phyloP scores from a whole-genome alignment of 2,329 filamentous ascomycete genomes.

The Thelonectria olida region DNA sequence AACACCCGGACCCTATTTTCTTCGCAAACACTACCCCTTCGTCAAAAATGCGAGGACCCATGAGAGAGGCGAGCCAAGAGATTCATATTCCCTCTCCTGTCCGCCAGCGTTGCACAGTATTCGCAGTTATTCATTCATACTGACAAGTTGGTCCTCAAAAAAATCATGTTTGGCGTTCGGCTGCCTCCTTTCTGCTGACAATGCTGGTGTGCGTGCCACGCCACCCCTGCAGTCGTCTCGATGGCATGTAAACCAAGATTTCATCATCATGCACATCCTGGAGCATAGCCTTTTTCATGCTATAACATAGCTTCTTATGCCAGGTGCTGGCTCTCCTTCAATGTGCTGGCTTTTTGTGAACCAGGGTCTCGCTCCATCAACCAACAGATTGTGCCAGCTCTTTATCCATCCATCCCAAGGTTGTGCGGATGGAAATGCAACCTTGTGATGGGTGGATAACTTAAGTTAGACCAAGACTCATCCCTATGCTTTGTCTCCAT shows the following conservation, averaged over 20 bases:
- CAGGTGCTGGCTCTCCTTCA: slow-evolving; percentile 5
- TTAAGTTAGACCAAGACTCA: background rate
- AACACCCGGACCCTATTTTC: background rate
- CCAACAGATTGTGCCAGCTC: background rate
- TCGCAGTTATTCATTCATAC: background rate
- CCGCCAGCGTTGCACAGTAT: background rate
- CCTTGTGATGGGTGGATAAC: slow-evolving; percentile 12
- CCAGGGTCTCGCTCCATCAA: slow-evolving; percentile 2
- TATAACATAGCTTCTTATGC: background rate
- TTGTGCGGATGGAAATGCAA: too few relatives aligned
- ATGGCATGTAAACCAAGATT: slow-evolving; percentile 16
- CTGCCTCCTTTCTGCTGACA: background rate
- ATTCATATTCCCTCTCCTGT: background rate
- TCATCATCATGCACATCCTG: slow-evolving; percentile 18
- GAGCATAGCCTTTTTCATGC: slow-evolving; percentile 17
- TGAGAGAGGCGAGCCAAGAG: background rate
- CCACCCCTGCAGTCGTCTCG: background rate
- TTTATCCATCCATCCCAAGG: slow-evolving; percentile 13
- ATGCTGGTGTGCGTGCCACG: slow-evolving; percentile 1
- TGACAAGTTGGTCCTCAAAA: background rate
- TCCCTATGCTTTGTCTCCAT: background rate
- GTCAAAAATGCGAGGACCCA: background rate
- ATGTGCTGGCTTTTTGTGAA: slow-evolving; percentile 2
- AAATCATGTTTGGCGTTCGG: background rate
- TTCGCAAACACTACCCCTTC: slow-evolving; percentile 1